Conservation (phyloP, 148 eudicot species). For the Oxyria digyna region DNA sequence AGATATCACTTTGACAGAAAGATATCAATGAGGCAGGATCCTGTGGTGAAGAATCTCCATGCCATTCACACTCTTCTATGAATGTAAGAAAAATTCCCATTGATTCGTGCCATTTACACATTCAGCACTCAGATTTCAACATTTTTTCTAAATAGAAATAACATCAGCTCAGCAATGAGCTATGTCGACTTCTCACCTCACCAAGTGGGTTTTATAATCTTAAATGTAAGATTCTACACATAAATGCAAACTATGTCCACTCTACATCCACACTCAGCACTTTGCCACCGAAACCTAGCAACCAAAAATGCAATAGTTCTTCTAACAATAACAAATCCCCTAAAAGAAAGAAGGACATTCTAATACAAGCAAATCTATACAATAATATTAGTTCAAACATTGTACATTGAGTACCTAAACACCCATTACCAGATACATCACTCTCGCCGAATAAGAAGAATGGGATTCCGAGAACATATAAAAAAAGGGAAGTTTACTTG, state of each 20-base stretch:
- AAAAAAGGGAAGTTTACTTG: conserved; percentile 24
- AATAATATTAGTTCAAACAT: not conserved
- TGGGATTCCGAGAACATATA: no score
- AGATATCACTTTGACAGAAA: not conserved
- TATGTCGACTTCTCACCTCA: not conserved
- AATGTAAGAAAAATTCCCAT: not conserved
- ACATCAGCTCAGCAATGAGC: not conserved
- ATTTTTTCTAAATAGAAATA: not conserved
- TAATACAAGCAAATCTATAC: not conserved
- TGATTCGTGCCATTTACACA: no score
- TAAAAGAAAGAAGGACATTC: not conserved
- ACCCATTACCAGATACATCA: no score
- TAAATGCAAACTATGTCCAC: not conserved
- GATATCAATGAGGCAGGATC: not conserved
- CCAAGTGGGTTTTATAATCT: not conserved
- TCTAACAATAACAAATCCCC: not conserved
- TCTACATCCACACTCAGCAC: not conserved
- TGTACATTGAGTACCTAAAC: not conserved
- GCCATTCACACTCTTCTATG: not conserved
- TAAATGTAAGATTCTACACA: not conserved
- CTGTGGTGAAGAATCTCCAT: not conserved
- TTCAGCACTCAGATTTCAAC: not conserved
- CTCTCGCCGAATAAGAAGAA: no score
- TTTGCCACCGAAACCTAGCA: not conserved
- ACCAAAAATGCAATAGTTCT: not conserved